These are phyloP conservation scores for Vicia villosa DNA, from an alignment of 306 rosid species.

Conservation along the genomic window DNA sequence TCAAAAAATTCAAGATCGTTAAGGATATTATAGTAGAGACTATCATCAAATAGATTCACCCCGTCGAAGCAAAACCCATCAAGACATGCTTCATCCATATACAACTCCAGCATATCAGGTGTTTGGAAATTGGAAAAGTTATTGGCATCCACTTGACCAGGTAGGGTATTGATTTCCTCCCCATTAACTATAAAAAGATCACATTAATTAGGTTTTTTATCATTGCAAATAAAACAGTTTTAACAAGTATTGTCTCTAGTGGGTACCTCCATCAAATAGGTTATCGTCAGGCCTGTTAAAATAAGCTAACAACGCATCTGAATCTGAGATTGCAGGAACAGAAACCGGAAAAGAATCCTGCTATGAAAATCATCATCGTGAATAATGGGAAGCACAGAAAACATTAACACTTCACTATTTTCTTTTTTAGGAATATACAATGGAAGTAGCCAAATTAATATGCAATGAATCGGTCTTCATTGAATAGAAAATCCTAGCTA, in stretches of 20 bases:
- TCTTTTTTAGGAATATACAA: background rate
- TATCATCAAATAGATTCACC: slow-evolving; percentile 39
- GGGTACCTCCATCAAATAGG: slow-evolving; percentile 36
- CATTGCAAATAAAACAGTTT: background rate
- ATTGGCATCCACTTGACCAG: slow-evolving; percentile 47
- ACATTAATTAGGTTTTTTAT: background rate
- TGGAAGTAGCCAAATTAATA: background rate
- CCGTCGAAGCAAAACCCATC: slow-evolving; percentile 49
- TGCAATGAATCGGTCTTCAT: slow-evolving; percentile 12
- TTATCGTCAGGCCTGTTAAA: slow-evolving; percentile 4
- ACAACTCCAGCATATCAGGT: slow-evolving; percentile 56
- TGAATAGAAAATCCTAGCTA: slow-evolving; percentile 10
- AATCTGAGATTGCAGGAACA: slow-evolving; percentile 10
- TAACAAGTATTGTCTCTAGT: slow-evolving; percentile 2
- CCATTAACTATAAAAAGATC: slow-evolving; percentile 37
- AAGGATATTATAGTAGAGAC: slow-evolving; percentile 42
- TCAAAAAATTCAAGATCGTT: slow-evolving; percentile 48
- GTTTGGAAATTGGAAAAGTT: slow-evolving; percentile 41
- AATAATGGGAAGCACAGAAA: slow-evolving; percentile 9
- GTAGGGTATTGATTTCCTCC: slow-evolving; percentile 33
- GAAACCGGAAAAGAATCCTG: slow-evolving; percentile 31
- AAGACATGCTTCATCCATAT: slow-evolving; percentile 52
- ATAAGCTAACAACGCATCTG: slow-evolving; percentile 10
- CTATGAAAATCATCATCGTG: slow-evolving; percentile 24
- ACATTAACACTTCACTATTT: background rate